Evolutionary conservation across 495 filamentous ascomycete genomes (phyloP), one percentile per base, ranked within the genome.

Genomic region (Tuber borchii): DNA sequence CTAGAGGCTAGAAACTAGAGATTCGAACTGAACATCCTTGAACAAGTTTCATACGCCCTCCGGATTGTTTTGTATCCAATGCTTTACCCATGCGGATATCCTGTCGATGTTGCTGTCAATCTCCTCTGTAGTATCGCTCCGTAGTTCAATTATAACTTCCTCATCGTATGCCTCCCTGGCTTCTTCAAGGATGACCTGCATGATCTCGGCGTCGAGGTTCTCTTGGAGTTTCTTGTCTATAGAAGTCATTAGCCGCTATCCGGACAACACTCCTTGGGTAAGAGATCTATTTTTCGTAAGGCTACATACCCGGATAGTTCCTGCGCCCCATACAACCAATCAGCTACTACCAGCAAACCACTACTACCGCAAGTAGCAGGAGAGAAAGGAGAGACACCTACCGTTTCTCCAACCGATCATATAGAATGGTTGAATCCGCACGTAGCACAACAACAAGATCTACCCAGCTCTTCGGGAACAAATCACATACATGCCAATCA

Each of bases 401-500:
- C 91, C 92, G 88, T 74, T 87, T 87, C 74, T 87, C 89, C 75
- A 98, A 85, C 75, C 96, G 90, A 83, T 99, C 96, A 83, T 96
- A 98, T 45, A 97, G 87, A 70, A 91, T 85, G 44, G 88, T 90
- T 40, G 91, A 90, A 72, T 93, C 90, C 73, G 91, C 93, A 20
- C 96, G 87, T 74, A 99, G 84, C 76, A 98, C 96, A 7, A 98
- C 92, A 1, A 98, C 95, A 2, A 99, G 89, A 82, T 99, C 96
- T 80, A 98, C 91, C 93, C 93, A 97, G 82, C 91, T 90, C 83
- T 91, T 89, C 37, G 96, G 95, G 83, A 99, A 98, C 44, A 98
- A 85, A 82, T 99, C 96, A 85, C 95, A 97, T 0, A 93, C 94
- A 84, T 99, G 95, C 95, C 95, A 99, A 85, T 99, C 96, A 78